Base-by-base conservation (phyloP, 2,329 filamentous ascomycete genomes). In the Coleophoma cylindrospora region DNA sequence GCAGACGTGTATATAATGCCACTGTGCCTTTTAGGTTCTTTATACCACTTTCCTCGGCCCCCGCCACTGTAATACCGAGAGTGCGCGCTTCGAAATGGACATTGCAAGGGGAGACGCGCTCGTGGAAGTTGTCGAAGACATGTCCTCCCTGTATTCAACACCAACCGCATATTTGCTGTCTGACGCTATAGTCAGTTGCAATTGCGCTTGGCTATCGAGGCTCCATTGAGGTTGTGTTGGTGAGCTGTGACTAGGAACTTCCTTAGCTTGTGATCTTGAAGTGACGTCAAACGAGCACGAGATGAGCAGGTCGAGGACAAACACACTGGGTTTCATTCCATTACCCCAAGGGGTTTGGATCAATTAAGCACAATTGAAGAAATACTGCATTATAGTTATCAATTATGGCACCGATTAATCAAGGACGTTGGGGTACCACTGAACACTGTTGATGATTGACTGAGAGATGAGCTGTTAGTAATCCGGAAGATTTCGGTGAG, bases 91-190 rank as follows among this genome's bases (percentile, higher is more conserved):
- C 56, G 15, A 37, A 52, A 40, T 49, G 53, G 49, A 53, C 50
- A 48, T 59, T 60, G 52, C 52, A 45, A 47, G 44, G 59, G 58
- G 50, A 61, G 55, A 49, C 63, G 67, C 50, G 67, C 52, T 56
- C 60, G 63, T 45, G 67, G 63, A 15, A 59, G 45, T 48, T 59
- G 57, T 64, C 65, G 75, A 59, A 70, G 64, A 64, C 69, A 74
- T 54, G 71, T 64, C 59, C 74, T 72, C 67, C 73, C 66, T 40
- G 74, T 55, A 50, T 68, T 57, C 58, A 73, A 66, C 57, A 65
- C 68, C 61, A 67, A 61, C 63, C 71, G 75, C 75, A 80, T 79
- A 55, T 54, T 58, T 47, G 41, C 46, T 19, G 51, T 34, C 37
- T 44, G 41, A 52, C 43, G 41, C 43, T 40, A 46, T 33, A 8